Evolutionary conservation across 768 basidiomycete species (phyloP), one percentile per base, ranked within the genome.

Genomic region (Leccinum barrowsii): DNA sequence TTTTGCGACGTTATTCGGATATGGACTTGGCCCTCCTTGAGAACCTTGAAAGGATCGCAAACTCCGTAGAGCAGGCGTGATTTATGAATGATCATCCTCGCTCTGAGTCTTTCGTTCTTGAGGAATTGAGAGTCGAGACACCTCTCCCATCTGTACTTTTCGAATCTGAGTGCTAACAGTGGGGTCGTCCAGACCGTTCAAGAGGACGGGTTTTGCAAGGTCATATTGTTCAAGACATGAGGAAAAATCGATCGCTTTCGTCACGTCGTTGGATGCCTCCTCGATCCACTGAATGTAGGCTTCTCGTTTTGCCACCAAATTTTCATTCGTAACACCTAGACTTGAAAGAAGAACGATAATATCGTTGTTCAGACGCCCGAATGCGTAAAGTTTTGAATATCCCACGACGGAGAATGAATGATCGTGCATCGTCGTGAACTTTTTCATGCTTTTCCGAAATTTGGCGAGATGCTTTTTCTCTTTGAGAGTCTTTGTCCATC

Each of bases 371-470:
- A 89, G 74, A 6, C 86, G 78, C 1, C 82, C 85, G 61, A 85
- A 88, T 0, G 83, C 74, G 54, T 84, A 87, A 1, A 85, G 86
- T 51, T 75, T 78, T 2, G 87, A 87, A 63, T 82, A 76, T 32
- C 81, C 83, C 7, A 88, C 85, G 40, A 87, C 82, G 0, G 86
- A 87, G 70, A 88, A 87, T 1, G 85, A 86, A 44, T 77, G 74
- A 58, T 85, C 81, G 7, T 73, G 62, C 0, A 78, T 82, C 0
- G 84, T 80, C 8, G 71, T 77, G 71, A 89, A 87, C 63, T 89
- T 89, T 66, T 83, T 86, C 83, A 86, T 86, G 68, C 86, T 87
- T 58, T 82, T 79, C 19, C 86, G 78, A 62, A 89, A 87, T 59
- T 85, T 76, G 12, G 79, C 81, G 1, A 81, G 71, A 51, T 79